A percentile compares a stretch with the other conserved stretches of the same genome.
Evolutionary conservation across 352 stramenopile species (phyloP).

Genomic region (Pseudoperonospora humuli): DNA sequence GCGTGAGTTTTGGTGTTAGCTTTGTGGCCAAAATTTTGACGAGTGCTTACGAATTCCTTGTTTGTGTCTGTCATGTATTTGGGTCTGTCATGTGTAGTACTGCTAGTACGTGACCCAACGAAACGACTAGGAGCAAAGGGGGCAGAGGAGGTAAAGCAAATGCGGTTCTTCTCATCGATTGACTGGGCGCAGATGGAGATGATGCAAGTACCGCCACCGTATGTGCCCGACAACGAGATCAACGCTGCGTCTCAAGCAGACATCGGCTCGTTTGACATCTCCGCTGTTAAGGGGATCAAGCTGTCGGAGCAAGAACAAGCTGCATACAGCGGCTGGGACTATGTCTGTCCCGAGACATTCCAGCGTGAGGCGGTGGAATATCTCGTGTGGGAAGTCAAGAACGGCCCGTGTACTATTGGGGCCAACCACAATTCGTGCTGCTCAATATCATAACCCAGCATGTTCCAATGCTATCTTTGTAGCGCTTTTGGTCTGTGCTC

Average conservation of each 20-base stretch:
- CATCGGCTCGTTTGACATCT: constrained; percentile 76
- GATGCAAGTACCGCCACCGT: constrained; percentile 56
- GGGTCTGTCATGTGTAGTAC: too few species aligned
- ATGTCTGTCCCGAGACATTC: constrained; percentile 68
- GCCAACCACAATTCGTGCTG: constrained; percentile 61
- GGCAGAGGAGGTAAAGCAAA: constrained; percentile 66
- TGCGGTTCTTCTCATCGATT: constrained; percentile 71
- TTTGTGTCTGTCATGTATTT: constrained; percentile 6
- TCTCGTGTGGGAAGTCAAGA: constrained; percentile 74
- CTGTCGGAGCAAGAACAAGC: constrained; percentile 60
- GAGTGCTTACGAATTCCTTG: constrained; percentile 2
- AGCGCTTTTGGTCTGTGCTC: too few species aligned
- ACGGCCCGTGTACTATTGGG: constrained; percentile 60
- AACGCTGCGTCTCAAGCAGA: constrained; percentile 76
- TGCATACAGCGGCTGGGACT: constrained; percentile 66
- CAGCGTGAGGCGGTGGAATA: constrained; percentile 78
- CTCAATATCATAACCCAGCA: constrained; percentile 43
- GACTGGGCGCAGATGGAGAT: constrained; percentile 72
- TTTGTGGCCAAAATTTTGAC: not conserved
- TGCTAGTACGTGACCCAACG: constrained; percentile 64
- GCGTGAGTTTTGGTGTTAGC: constrained; percentile 28
- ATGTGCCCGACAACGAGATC: constrained; percentile 79
- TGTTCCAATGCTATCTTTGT: too few species aligned
- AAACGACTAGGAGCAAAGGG: constrained; percentile 64
- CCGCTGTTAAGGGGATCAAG: constrained; percentile 62